A percentile compares a stretch with the other conserved stretches of the same genome.
Conservation (phyloP, 768 basidiomycete genomes). For the Lepiota subincarnata region DNA sequence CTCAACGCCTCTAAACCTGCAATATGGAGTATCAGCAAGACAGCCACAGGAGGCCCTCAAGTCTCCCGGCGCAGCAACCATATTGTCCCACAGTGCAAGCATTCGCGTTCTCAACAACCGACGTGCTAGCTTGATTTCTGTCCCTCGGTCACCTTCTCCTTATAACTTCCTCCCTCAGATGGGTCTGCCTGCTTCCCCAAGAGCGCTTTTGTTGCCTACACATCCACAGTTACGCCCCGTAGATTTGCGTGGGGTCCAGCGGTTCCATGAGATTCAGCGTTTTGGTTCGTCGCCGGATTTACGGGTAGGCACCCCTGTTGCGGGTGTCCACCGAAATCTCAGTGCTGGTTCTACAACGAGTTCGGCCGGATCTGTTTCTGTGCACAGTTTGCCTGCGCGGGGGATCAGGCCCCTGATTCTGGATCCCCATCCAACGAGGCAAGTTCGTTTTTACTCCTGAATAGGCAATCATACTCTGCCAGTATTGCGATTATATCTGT, state of each 20-base stretch:
- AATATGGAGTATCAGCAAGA: background rate
- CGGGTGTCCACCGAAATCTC: background rate
- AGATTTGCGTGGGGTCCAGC: conserved; percentile 8
- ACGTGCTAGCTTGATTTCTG: conserved; percentile 16
- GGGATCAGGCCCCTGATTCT: background rate
- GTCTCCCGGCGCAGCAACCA: background rate
- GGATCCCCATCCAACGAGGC: background rate
- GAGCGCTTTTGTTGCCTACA: conserved; percentile 19
- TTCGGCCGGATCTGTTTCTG: too few species aligned
- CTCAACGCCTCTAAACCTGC: background rate
- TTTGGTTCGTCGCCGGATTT: conserved; percentile 13
- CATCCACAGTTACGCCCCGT: conserved; percentile 19
- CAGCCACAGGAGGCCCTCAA: background rate
- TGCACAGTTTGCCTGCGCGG: too few species aligned
- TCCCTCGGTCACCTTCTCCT: conserved; percentile 24
- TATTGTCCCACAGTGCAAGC: conserved; percentile 5
- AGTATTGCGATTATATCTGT: too few species aligned
- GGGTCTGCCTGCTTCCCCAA: conserved; percentile 22
- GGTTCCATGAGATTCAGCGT: conserved; percentile 8
- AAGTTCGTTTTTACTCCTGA: background rate
- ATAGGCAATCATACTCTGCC: background rate
- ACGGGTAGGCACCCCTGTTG: background rate
- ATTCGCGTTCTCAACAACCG: conserved; percentile 9
- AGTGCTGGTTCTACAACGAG: too few species aligned
- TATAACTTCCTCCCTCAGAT: conserved; percentile 14